Evolutionary conservation across 176 grass and related monocot species (phyloP).

Genomic region (Bonia amplexicaulis): DNA sequence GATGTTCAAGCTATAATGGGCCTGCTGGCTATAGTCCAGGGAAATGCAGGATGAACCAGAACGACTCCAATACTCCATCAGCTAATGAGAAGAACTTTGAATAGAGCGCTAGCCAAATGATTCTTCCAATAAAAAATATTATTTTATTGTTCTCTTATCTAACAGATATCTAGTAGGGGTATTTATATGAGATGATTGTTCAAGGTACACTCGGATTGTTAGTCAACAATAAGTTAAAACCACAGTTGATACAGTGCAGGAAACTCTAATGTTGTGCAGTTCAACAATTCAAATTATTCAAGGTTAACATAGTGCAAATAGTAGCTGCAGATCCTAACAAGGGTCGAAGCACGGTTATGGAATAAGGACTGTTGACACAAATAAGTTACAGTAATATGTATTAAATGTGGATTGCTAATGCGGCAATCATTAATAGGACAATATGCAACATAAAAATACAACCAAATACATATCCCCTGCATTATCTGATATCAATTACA

Average conservation of each 20-base stretch:
- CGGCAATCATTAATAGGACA: not conserved
- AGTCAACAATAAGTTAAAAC: not conserved
- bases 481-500: not conserved
- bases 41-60: not conserved
- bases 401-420: not conserved
- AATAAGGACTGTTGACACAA: not conserved
- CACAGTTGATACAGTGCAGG: not conserved
- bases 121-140: not conserved
- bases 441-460: not conserved
- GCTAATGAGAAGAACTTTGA: slow-evolving; percentile 5
- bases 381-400: not conserved
- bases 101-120: not conserved
- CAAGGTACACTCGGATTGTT: not conserved
- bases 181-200: not conserved
- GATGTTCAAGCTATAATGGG: not conserved
- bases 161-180: not conserved
- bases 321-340: not conserved
- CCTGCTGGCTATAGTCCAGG: not conserved
- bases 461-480: not conserved
- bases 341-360: not conserved
- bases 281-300: not conserved
- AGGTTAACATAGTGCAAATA: not conserved
- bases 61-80: not conserved
- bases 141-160: not conserved
- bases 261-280: not conserved